phyloP scores from a whole-genome alignment of 768 basidiomycete species.

The Gelatoporia subvermispora region DNA sequence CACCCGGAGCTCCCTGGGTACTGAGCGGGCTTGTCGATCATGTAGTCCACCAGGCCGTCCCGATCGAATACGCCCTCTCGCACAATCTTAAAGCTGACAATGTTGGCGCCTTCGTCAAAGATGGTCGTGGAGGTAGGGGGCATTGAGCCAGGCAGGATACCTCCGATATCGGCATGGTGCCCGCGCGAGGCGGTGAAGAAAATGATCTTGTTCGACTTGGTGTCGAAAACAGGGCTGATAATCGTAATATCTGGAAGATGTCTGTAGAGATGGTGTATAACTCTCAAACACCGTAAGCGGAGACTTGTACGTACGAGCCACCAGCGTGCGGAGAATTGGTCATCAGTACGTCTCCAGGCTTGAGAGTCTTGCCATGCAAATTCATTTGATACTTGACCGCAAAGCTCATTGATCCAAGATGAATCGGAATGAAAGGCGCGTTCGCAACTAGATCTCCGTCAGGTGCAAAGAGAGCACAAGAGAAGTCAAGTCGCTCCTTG shows the following conservation, averaged over 20 bases:
- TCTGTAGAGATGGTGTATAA: conserved; percentile 23
- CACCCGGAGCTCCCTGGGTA: conserved; percentile 88
- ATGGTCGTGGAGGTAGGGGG: conserved; percentile 88
- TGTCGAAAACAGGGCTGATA: conserved; percentile 86
- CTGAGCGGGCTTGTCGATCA: conserved; percentile 75
- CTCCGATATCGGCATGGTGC: conserved; percentile 93
- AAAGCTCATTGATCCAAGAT: conserved; percentile 87
- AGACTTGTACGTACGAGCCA: conserved; percentile 62
- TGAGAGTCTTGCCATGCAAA: conserved; percentile 60
- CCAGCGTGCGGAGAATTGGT: conserved; percentile 88
- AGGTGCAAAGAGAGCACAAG: conserved; percentile 92
- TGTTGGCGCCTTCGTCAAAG: conserved; percentile 91
- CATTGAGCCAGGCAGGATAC: conserved; percentile 92
- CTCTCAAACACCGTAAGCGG: background rate
- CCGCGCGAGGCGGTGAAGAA: conserved; percentile 93
- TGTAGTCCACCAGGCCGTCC: conserved; percentile 67
- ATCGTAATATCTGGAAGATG: conserved; percentile 88
- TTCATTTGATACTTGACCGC: conserved; percentile 90
- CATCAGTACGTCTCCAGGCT: conserved; percentile 91
- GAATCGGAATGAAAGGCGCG: conserved; percentile 87
- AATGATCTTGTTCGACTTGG: conserved; percentile 63
- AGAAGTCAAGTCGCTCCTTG: conserved; percentile 93
- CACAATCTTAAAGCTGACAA: conserved; percentile 90
- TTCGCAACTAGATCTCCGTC: conserved; percentile 93
- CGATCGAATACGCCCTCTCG: conserved; percentile 75